Evolutionary conservation across 139 green algal species (phyloP), one percentile per base, ranked within the genome.

Genomic region (Chlorella sp.): DNA sequence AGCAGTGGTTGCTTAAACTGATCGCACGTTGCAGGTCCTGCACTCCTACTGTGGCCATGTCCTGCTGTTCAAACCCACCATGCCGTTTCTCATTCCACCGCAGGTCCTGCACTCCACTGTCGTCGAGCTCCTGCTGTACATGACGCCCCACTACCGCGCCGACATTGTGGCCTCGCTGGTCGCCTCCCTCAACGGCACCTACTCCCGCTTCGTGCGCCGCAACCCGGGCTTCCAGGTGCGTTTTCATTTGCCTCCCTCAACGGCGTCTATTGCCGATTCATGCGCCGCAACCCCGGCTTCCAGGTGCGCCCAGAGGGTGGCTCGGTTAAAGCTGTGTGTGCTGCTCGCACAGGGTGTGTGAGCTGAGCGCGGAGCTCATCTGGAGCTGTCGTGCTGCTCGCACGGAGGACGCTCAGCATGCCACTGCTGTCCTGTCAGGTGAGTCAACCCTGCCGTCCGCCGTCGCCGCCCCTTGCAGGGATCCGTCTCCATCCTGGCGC

Each of bases 51-150:
- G 11, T 54, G 11, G 46, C 46, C 11, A 8, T 11, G 8, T 54
- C 8, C 8, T 54, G 8, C 46, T 54, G 22, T 60, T 2, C 51
- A 38, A 40, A 72, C 1, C n/a, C 41, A 34, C 67, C 43, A 38
- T 51, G 65, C 8, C 20, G 36, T 46, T 70, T 6, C 74, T 73
- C 2, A 43, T 26, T 51, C 20, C 88, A 3, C 67, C 75, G 41
- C 65, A 88, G 58, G 73, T 90, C 51, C 77, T 96, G 58, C 91
- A 92, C 80, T 87, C 85, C 43, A 96, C 92, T 0, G 91, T 92
- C 30, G 91, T 97, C 62, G 94, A 97, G 85, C 89, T 97, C 84
- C 90, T 97, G 77, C 92, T 94, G 60, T 97, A 94, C 87, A 86
- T 97, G 80, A 94, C 89, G 5, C 94, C 94, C 0, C 58, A 81